Base-by-base conservation (phyloP, 805 yeast genomes). In the Nakazawaea ernobii region DNA sequence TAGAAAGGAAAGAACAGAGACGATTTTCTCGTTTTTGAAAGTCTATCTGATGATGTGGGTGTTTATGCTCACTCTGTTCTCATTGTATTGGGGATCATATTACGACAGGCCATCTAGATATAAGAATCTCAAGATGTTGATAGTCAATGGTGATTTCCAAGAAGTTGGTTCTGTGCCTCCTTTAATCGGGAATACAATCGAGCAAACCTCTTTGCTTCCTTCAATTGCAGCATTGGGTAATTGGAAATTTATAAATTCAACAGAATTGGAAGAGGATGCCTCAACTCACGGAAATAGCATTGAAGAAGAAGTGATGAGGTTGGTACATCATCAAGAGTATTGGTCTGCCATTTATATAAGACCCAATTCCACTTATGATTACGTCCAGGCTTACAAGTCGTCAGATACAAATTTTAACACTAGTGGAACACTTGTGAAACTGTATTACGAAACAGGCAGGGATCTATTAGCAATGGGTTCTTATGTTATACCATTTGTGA, bases 301-400 rank as follows among this genome's bases (percentile, higher is more conserved):
- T 7, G 59, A 59, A 27, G 63, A 66, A 4, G 73, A 73, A 49
- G 56, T 82, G 15, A 33, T 59, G 37, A 55, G 69, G 26, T 64
- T 66, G 49, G 73, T 84, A 1, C 79, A 77, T 55, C 77, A 74
- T 48, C 78, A 80, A 58, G 52, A 73, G 8, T 76, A 67, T 52
- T 84, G 90, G 89, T 69, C 76, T n/a, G 74, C 80, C 1, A 62
- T 82, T 28, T 71, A 73, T 50, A 74, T 83, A 17, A 56, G 56
- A 28, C 69, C 75, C 7, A 79, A 80, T 57, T 75, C 82, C 1
- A 73, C 85, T 2, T 55, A 57, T 20, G 58, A 67, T 33, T 64
- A 63, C 27, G 57, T 59, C 39, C 56, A 61, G 15, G 75, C 78
- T 3, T 55, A 77, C 17, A 47, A 52, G n/a, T 50, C 52, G 8